Evolutionary conservation across 768 basidiomycete species (phyloP).

Genomic region (Xerocomellus dryophilus): DNA sequence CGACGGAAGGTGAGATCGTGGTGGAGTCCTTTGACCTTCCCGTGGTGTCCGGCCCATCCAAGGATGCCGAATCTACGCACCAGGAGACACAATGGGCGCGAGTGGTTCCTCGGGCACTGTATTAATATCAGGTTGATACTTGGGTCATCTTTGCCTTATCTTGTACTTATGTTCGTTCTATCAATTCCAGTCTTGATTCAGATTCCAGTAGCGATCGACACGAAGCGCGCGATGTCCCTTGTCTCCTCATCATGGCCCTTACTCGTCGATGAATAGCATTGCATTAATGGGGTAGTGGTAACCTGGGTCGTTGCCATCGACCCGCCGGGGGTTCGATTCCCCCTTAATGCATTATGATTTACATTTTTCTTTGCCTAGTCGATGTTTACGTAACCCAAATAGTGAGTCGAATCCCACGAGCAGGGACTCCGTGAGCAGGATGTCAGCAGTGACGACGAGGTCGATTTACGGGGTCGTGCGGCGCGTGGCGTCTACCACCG

Average conservation of each 20-base stretch:
- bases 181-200: no score
- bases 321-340: constrained; percentile 88
- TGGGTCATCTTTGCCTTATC: background rate
- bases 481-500: background rate
- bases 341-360: constrained; percentile 19
- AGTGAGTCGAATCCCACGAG: no score
- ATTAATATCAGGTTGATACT: background rate
- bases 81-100: background rate
- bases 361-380: background rate
- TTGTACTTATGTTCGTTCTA: background rate
- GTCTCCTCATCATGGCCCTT: no score
- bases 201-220: no score
- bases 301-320: constrained; percentile 72
- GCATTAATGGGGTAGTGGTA: constrained; percentile 58
- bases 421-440: background rate
- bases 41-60: background rate
- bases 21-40: constrained; percentile 15
- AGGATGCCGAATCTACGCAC: background rate
- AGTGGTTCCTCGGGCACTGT: background rate
- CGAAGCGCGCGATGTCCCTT: no score
- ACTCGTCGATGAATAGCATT: background rate
- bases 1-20: constrained; percentile 36
- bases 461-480: background rate
- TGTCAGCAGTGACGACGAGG: background rate
- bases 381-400: background rate